phyloP scores from a whole-genome alignment of 495 filamentous ascomycete genomes.

The Cercophora sp. region DNA sequence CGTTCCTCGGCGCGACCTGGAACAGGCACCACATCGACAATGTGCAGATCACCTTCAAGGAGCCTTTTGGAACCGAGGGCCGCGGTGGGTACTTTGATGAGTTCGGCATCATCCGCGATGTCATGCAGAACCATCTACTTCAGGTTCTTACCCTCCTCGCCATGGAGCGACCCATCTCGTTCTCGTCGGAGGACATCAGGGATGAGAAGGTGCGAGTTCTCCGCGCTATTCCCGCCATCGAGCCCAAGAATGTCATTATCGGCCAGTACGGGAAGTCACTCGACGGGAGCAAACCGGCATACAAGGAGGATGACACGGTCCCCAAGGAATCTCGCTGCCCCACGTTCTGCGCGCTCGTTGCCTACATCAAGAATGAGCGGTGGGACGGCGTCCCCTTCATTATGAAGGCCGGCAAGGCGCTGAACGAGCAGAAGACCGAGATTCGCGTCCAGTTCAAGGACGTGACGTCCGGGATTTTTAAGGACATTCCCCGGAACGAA shows the following conservation, averaged over 20 bases:
- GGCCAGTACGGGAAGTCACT: conserved; percentile 96
- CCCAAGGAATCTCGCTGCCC: conserved; percentile 96
- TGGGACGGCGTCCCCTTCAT: conserved; percentile 99
- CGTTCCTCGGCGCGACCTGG: conserved; percentile 99
- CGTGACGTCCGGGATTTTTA: conserved; percentile 98
- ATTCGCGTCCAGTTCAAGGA: conserved; percentile 99
- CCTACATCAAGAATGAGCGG: conserved; percentile 98
- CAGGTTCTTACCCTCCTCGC: conserved; percentile 94
- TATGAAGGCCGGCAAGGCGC: conserved; percentile 96
- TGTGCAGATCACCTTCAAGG: conserved; percentile 98
- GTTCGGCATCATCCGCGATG: conserved; percentile 98
- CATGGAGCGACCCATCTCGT: conserved; percentile 98
- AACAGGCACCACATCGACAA: conserved; percentile 99
- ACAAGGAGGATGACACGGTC: conserved; percentile 98
- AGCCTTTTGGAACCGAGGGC: conserved; percentile 99
- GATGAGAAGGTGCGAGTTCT: conserved; percentile 98
- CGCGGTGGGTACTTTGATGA: conserved; percentile 99
- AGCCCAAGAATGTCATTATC: conserved; percentile 99
- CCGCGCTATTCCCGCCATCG: conserved; percentile 87
- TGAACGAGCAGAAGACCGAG: conserved; percentile 99
- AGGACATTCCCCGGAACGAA: conserved; percentile 98
- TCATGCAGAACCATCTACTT: conserved; percentile 95
- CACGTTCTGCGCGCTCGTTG: conserved; percentile 95
- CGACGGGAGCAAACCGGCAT: conserved; percentile 94
- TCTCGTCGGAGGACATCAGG: conserved; percentile 96